Percentiles rank a stretch among this genome's conserved stretches.
Evolutionary conservation across 2,329 filamentous ascomycete species (phyloP).

Genomic region (Microcyclospora tardicrescens): DNA sequence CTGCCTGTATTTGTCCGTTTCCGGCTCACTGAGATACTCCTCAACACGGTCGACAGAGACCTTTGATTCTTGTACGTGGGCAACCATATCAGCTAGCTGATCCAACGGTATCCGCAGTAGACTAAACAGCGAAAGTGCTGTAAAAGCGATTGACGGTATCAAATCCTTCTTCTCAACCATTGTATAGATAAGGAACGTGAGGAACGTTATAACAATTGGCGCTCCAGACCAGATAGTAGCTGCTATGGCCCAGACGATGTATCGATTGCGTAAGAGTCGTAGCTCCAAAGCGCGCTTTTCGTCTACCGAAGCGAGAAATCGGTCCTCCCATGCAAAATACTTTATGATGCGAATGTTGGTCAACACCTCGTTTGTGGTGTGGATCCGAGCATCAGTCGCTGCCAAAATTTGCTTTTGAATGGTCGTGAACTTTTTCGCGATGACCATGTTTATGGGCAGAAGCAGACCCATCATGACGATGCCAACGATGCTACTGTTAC

Average conservation of each 20-base stretch:
- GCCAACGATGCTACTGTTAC: constrained; percentile 84
- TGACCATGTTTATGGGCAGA: constrained; percentile 77
- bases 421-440: constrained; percentile 71
- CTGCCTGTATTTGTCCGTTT: constrained; percentile 90
- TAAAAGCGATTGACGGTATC: constrained; percentile 88
- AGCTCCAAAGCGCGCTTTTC: constrained; percentile 77
- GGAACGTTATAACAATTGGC: constrained; percentile 87
- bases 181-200: constrained; percentile 90
- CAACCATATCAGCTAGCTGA: constrained; percentile 96
- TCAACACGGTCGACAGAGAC: constrained; percentile 95
- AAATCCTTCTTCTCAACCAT: constrained; percentile 77
- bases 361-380: constrained; percentile 90
- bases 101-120: constrained; percentile 86
- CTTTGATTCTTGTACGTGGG: constrained; percentile 93
- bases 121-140: constrained; percentile 88
- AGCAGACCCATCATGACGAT: constrained; percentile 82
- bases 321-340: constrained; percentile 95
- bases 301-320: constrained; percentile 73
- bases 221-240: constrained; percentile 96
- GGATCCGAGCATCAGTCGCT: constrained; percentile 89
- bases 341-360: constrained; percentile 99
- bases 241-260: constrained; percentile 81
- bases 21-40: constrained; percentile 81
- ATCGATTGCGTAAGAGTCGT: constrained; percentile 63
- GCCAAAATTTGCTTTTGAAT: constrained; percentile 86